phyloP scores from a whole-genome alignment of 257 asterid species.

The Voacanga thouarsii region DNA sequence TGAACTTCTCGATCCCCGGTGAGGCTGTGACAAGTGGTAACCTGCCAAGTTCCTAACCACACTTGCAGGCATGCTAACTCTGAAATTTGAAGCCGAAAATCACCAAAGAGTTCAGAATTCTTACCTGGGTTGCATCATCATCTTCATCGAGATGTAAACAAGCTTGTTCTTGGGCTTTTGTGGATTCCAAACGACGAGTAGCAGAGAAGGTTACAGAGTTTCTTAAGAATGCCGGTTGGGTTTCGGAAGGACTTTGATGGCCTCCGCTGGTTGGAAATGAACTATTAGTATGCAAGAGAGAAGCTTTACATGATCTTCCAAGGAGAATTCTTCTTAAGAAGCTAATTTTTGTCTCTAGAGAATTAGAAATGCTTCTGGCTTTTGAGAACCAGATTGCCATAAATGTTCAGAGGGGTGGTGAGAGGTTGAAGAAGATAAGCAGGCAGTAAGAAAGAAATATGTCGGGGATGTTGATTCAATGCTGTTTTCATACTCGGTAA shows the following conservation, averaged over 20 bases:
- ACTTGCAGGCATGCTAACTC: background rate
- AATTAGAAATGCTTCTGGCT: conserved; percentile 39
- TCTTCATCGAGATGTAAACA: conserved; percentile 34
- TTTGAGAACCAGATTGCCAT: conserved; percentile 54
- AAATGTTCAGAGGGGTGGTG: background rate
- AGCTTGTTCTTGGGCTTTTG: conserved; percentile 50
- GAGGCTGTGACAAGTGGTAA: no score
- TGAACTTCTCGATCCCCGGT: no score
- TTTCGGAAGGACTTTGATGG: background rate
- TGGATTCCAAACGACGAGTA: conserved; percentile 48
- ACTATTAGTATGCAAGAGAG: background rate
- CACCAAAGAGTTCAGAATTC: background rate
- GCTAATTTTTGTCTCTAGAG: conserved; percentile 23
- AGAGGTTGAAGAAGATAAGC: no score
- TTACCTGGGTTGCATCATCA: conserved; percentile 44
- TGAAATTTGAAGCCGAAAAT: background rate
- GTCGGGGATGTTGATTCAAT: no score
- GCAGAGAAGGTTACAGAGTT: conserved; percentile 15
- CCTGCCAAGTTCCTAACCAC: background rate
- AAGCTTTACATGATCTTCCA: conserved; percentile 2
- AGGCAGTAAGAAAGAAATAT: no score
- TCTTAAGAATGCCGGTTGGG: conserved; percentile 13
- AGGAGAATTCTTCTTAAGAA: conserved; percentile 14
- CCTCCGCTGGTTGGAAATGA: conserved; percentile 24
- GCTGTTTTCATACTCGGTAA: no score